Evolutionary conservation across 176 grass and related monocot genomes (phyloP), one percentile per base, ranked within the genome.

Genomic region (Luzula sylvatica): DNA sequence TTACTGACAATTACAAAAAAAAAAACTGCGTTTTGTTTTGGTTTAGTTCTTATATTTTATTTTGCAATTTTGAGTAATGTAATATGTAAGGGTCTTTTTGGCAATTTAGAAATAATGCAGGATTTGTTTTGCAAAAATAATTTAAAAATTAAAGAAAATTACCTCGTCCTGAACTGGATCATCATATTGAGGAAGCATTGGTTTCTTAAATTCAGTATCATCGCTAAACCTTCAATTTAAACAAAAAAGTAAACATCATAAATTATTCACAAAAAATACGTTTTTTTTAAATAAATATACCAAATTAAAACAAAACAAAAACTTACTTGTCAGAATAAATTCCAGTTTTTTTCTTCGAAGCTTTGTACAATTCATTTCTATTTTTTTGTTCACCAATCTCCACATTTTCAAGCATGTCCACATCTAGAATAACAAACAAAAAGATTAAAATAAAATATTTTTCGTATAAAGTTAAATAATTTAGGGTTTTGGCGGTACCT

Each of bases 361-460:
- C 78, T 65, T 72, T 75, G 61, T 96, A 90, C 60, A 82, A 65
- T 5, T 82, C 81, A 12, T 86, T 55, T 72, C 85, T 86, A 61
- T 70, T 70, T 58, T 90, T 98, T 71, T 98, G 85, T 62, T 98
- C 75, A 29, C 77, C 81, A 68, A 90, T 98, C 75, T 90, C 78
- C 22, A 96, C 87, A 75, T 96, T 90, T 76, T 89, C 78, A 68
- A 96, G 92, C 85, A 82, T 77, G 73, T 89, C 85, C 41, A 47
- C 68, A 4, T 90, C 92, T 98, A 50, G 16, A 61, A 69, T 71
- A 42, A 38, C 65, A 26, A 41, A 20, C 15, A 52, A 67, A 7
- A 67, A 53, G 25, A 23, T 43, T 53, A 23, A 43, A 68, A 22
- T 56, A 20, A 23, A 12, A 42, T 3, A 23, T 11, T n/a, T 42